Base-by-base conservation (phyloP, 495 filamentous ascomycete species). In the Lophiostoma macrostomum region DNA sequence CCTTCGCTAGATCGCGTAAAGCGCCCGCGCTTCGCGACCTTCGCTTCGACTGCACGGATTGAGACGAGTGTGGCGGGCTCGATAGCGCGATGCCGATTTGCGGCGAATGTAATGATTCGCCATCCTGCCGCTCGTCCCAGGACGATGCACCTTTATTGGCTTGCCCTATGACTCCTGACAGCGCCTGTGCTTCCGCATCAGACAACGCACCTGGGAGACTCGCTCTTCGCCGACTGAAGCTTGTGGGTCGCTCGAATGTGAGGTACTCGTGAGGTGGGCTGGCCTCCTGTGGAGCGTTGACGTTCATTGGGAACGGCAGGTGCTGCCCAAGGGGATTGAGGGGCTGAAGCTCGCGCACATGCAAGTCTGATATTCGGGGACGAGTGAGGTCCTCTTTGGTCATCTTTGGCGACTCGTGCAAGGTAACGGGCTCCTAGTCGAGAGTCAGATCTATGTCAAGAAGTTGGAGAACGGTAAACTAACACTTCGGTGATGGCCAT, bases 301-400 rank as follows among this genome's bases (percentile, higher is more conserved):
- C 60, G 39, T 66, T 66, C 63, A 66, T 66, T 8, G 63, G 63
- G 31, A 66, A 66, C 0, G 63, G 63, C n/a, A 66, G 60, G 25
- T 65, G 63, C 18, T 53, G 42, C 3, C 56, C 55, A 1, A 65
- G 50, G 12, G 63, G 63, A 41, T 60, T 65, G 31, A 58, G 20
- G 8, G 58, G 56, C 32, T 48, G 14, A 5, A 52, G 38, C 27
- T 65, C 62, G 16, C 43, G 49, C 4, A 63, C 51, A 4, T 55
- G 60, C 1, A 64, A 6, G 28, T 47, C 45, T 1, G 56, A 64
- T 13, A 64, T 59, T 18, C 60, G 55, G 2, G 48, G 35, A 8
- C 36, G 34, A 13, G 35, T 28, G 4, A 5, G 35, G 20, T 43
- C 47, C 19, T 53, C 43, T 20, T 32, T 58, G 6, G 40, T 10